Evolutionary conservation across 495 filamentous ascomycete species (phyloP), one percentile per base, ranked within the genome.

Genomic region (Tuber microsphaerosporum): DNA sequence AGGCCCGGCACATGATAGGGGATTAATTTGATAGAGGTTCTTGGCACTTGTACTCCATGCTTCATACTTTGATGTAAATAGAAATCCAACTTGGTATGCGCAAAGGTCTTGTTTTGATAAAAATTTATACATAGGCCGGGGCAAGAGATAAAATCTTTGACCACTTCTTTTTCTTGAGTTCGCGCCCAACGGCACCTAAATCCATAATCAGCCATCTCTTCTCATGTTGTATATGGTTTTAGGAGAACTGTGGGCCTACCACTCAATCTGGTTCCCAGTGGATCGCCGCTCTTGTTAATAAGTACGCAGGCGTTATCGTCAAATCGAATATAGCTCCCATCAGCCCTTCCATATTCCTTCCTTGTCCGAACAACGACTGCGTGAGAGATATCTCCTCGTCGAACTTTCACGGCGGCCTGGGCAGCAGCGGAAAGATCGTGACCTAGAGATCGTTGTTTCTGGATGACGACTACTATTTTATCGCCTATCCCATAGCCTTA

Each of bases 301-400:
- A 99, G 85, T 42, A 98, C 96, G 83, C 95, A 99, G 26, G 95
- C 95, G 86, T 98, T 99, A 83, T 99, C 95, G 86, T 95, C 95
- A 85, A 98, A 99, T 69, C 89, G 89, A 69, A 99, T 90, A 61
- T 94, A 88, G 81, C 91, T 93, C 42, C 95, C 95, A 86, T 99
- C 95, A 10, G 88, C 87, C 51, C 95, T 87, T 82, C 94, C 91
- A 76, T 93, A 88, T 84, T 93, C 91, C 85, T 98, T 94, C 80
- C 85, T 89, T 72, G 93, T 97, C 22, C 95, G 92, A 42, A 99
- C 95, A 3, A 99, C 91, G 8, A 99, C 92, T 16, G 95, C 95
- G 84, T 99, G 95, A 74, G 94, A 89, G 79, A 99, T 97, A 85
- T 99, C 95, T 80, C 95, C 95, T 81, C 95, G 91, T 81, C 93